phyloP scores from a whole-genome alignment of 805 yeast genomes.

The Nakazawaea populi region DNA sequence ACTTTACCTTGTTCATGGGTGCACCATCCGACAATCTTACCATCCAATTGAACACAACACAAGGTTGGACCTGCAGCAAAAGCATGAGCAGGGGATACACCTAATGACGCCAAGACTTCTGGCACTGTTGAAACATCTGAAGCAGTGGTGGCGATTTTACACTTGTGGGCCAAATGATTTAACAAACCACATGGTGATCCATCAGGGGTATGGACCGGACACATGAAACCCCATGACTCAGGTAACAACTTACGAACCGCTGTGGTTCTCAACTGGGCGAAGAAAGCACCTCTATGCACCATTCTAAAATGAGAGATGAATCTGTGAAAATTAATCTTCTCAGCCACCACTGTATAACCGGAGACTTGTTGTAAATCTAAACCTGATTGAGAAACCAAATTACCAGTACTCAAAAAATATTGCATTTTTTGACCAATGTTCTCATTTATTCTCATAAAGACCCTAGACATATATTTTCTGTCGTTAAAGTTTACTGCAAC shows the following conservation, averaged over 20 bases:
- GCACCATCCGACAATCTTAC: conserved; percentile 90
- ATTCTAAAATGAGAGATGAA: conserved; percentile 97
- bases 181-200: conserved; percentile 98
- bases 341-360: conserved; percentile 98
- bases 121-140: conserved; percentile 74
- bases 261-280: conserved; percentile 95
- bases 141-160: conserved; percentile 74
- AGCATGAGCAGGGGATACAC: conserved; percentile 76
- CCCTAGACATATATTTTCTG: conserved; percentile 74
- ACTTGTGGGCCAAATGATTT: conserved; percentile 94
- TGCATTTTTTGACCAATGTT: conserved; percentile 93
- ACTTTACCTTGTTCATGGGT: conserved; percentile 81
- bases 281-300: conserved; percentile 99
- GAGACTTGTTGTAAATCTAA: conserved; percentile 96
- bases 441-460: conserved; percentile 76
- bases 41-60: conserved; percentile 92
- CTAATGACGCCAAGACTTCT: conserved; percentile 56
- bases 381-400: conserved; percentile 94
- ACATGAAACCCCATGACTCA: conserved; percentile 97
- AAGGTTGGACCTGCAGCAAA: conserved; percentile 83
- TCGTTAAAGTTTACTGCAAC: conserved; percentile 78
- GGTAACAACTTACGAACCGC: conserved; percentile 94
- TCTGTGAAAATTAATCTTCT: conserved; percentile 94
- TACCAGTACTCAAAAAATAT: conserved; percentile 94
- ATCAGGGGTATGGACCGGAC: conserved; percentile 99